These are phyloP conservation scores for Yarrowia sp. DNA, from an alignment of 805 yeast genomes.

Conservation along the genomic window DNA sequence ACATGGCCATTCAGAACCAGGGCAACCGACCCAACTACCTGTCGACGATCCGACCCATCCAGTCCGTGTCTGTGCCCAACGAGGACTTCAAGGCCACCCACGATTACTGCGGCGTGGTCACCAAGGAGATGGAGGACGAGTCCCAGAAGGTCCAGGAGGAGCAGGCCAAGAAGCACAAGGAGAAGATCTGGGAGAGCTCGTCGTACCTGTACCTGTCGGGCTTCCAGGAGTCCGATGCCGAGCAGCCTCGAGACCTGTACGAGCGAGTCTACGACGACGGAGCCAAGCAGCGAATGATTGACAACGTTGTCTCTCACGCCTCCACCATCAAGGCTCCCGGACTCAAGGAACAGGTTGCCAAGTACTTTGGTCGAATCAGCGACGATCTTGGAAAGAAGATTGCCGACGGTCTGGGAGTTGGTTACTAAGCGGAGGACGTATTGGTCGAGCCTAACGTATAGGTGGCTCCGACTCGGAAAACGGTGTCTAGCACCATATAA, in stretches of 20 bases:
- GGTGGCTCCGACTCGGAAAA: too few relatives aligned
- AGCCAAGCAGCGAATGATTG: conserved; percentile 18
- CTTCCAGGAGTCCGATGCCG: conserved; percentile 8
- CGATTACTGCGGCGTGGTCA: conserved; percentile 10
- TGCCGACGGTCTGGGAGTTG: conserved; percentile 14
- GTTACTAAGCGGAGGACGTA: background rate
- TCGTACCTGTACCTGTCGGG: conserved; percentile 22
- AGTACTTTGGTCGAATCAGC: conserved; percentile 22
- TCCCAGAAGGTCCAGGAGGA: conserved; percentile 4
- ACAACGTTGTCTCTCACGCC: conserved; percentile 16
- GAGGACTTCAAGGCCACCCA: conserved; percentile 15
- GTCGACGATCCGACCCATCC: conserved; percentile 18
- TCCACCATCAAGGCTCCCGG: conserved; percentile 23
- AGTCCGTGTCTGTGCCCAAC: conserved; percentile 12
- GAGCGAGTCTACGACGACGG: conserved; percentile 18
- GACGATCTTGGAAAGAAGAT: conserved; percentile 22
- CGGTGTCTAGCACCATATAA: too few relatives aligned
- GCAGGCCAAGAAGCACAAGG: conserved; percentile 5
- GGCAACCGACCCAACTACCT: conserved; percentile 22
- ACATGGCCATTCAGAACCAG: conserved; percentile 6
- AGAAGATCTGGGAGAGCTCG: conserved; percentile 24
- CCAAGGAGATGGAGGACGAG: conserved; percentile 22
- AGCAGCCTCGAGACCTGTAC: conserved; percentile 19
- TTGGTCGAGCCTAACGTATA: too few relatives aligned
- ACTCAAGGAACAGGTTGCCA: conserved; percentile 25